Percentiles rank a stretch among this genome's conserved stretches.
Evolutionary conservation across 1,284 basidiomycete genomes (phyloP).

Genomic region (Pyrrhoderma noxium): DNA sequence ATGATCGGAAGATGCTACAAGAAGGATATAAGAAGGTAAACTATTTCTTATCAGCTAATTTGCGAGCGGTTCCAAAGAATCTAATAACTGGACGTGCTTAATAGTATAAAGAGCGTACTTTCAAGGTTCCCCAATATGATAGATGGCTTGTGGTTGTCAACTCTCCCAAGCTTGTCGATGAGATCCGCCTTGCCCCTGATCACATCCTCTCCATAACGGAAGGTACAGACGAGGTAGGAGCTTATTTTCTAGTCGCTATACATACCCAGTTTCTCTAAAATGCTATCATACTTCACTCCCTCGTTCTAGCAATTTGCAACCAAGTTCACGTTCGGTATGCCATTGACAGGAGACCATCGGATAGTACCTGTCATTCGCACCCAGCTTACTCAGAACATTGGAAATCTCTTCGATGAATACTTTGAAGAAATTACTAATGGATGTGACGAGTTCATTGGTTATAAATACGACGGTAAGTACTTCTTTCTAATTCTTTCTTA

Average conservation of each 20-base stretch:
- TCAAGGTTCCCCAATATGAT: conserved; percentile 24
- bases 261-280: background rate
- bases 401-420: conserved; percentile 16
- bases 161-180: conserved; percentile 25
- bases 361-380: conserved; percentile 22
- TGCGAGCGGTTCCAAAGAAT: background rate
- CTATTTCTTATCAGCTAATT: background rate
- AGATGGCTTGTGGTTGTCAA: conserved; percentile 27
- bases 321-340: conserved; percentile 9
- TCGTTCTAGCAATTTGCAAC: conserved; percentile 1
- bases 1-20: conserved; percentile 5
- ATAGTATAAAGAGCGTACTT: conserved; percentile 21
- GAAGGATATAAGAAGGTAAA: conserved; percentile 14
- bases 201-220: conserved; percentile 24
- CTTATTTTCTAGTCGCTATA: background rate
- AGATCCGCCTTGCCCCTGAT: conserved; percentile 29
- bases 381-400: conserved; percentile 16
- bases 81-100: background rate
- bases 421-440: conserved; percentile 19
- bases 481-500: background rate
- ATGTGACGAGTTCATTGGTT: conserved; percentile 18
- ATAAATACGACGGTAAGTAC: conserved; percentile 11
- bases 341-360: conserved; percentile 17
- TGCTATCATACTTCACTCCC: conserved; percentile 16
- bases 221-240: conserved; percentile 23